Evolutionary conservation across 768 basidiomycete species (phyloP), one percentile per base, ranked within the genome.

Genomic region (Tulasnella sp.): DNA sequence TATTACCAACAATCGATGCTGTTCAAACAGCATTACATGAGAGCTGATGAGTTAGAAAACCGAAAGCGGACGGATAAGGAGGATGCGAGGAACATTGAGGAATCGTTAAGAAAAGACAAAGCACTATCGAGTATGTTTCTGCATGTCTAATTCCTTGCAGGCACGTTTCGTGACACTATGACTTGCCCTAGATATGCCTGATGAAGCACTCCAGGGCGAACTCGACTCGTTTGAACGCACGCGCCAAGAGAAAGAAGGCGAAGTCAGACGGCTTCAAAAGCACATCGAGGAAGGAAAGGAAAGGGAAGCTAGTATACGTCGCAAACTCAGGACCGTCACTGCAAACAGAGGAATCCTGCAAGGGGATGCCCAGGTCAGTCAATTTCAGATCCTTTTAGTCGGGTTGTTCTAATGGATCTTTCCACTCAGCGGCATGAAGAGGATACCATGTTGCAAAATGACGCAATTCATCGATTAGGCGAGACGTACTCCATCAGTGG

Each of bases 1-100:
- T 92, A 92, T 67, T 83, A 88, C 64, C 86, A 94, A 49, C 77
- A 81, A 42, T 83, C 87, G 2, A 81, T 80, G 19, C 84, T 84
- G 65, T 96, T 97, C 67, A 78, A 88, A 57, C 87, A 96, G 68
- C 75, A 85, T 53, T 92, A 86, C 65, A 69, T 83, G 54, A 80
- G 79, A 63, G 77, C 83, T 19, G 80, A 84, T 55, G 75, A 72
- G 59, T 68, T 87, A 43, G 72, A 81, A 53, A 74, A 79, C 59
- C 78, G 77, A 64, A 83, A 83, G 65, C 66, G 72, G 12, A 45
- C 55, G 7, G 55, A 57, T 32, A 57, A 9, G 15, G 29, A 23
- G 14, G 55, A 57, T 21, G 55, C 55, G 19, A 29, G 37, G 21
- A 43, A 27, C 34, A n/a, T 45, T 3, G 55, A 57, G 21, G 17